phyloP scores from a whole-genome alignment of 164 flowering plant species.

The Kalanchoe fedtschenkoi region DNA sequence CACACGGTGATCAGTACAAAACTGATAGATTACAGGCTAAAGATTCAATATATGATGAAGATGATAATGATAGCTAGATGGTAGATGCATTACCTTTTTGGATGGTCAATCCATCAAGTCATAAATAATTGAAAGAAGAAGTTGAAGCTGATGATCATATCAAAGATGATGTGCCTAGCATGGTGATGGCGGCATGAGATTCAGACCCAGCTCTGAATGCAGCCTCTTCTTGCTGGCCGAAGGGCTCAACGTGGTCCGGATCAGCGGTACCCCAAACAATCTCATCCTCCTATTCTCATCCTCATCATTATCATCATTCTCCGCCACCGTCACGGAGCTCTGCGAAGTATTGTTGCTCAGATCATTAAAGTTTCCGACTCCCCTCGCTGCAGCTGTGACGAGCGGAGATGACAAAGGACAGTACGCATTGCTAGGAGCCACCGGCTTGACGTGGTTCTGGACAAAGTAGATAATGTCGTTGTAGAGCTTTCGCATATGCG shows the following conservation, averaged over 20 bases:
- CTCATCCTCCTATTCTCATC: slow-evolving; percentile 25
- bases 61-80: neutral
- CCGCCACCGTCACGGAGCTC: slow-evolving; percentile 31
- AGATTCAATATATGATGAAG: neutral
- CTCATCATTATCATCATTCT: slow-evolving; percentile 19
- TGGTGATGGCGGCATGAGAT: slow-evolving; percentile 77
- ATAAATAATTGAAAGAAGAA: slow-evolving; percentile 2
- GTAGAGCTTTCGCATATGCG: slow-evolving; percentile 89
- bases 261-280: slow-evolving; percentile 77
- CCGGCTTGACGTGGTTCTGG: slow-evolving; percentile 89
- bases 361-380: neutral
- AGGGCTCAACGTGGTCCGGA: slow-evolving; percentile 18
- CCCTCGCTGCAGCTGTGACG: slow-evolving; percentile 6
- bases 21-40: too few species aligned
- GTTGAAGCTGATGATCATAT: slow-evolving; percentile 11
- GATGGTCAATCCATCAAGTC: too few species aligned
- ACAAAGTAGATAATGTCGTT: slow-evolving; percentile 92
- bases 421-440: slow-evolving; percentile 44
- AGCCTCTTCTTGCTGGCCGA: slow-evolving; percentile 60
- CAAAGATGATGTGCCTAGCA: slow-evolving; percentile 18
- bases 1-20: too few species aligned
- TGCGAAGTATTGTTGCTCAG: slow-evolving; percentile 23
- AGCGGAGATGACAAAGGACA: slow-evolving; percentile 31
- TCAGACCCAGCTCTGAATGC: slow-evolving; percentile 69
- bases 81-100: too few species aligned